Evolutionary conservation across 2,329 filamentous ascomycete genomes (phyloP).

Genomic region (Fusarium udum): DNA sequence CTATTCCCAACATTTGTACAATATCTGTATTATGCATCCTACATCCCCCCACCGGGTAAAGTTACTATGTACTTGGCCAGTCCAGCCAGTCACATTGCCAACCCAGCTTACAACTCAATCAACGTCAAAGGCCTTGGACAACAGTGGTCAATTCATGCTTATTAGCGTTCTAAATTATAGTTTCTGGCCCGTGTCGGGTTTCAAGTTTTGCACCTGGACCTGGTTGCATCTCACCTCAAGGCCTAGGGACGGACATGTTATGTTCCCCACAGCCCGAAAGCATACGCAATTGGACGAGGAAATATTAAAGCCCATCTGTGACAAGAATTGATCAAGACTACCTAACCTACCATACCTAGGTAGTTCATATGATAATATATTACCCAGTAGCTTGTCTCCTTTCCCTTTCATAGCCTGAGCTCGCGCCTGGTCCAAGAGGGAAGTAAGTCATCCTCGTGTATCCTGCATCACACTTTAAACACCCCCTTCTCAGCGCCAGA

Average conservation of each 20-base stretch:
- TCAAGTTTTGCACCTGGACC: background rate
- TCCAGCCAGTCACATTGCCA: background rate
- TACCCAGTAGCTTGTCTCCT: background rate
- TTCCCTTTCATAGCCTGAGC: background rate
- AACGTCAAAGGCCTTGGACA: background rate
- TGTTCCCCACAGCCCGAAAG: conserved; percentile 1
- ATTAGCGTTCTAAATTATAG: background rate
- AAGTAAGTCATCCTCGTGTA: conserved; percentile 34
- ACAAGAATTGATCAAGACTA: background rate
- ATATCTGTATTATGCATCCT: conserved; percentile 11
- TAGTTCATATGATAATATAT: no score
- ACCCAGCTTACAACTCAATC: background rate
- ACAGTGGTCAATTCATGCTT: background rate
- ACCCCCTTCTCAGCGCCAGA: background rate
- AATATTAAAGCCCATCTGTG: background rate
- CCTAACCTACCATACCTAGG: background rate
- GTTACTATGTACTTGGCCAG: background rate
- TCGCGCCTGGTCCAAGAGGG: conserved; percentile 3
- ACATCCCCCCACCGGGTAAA: background rate
- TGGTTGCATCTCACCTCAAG: background rate
- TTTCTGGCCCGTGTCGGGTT: background rate
- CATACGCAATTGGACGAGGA: background rate
- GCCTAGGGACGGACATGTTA: background rate
- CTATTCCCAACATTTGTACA: background rate
- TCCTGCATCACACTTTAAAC: background rate